Conservation (phyloP, 2,329 filamentous ascomycete species). For the Claviceps digitariae region DNA sequence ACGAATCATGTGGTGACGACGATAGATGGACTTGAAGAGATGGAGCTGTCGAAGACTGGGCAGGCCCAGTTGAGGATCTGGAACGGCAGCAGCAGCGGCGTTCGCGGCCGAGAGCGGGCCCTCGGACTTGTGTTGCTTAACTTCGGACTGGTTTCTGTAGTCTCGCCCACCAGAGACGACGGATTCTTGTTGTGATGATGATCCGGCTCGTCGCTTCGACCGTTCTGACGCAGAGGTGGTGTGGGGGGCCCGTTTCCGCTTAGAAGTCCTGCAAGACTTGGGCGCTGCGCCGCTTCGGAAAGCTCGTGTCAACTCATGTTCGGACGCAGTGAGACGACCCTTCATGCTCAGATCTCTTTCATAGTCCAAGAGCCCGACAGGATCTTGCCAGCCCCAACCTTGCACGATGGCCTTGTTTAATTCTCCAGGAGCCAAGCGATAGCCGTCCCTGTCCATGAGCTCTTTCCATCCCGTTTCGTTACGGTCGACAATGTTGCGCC, state of each 20-base stretch:
- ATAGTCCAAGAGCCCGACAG: slow-evolving; percentile 56
- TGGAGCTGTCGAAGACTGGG: slow-evolving; percentile 71
- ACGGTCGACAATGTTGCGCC: slow-evolving; percentile 79
- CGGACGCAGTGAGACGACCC: slow-evolving; percentile 36
- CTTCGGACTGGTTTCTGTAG: slow-evolving; percentile 25
- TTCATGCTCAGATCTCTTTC: slow-evolving; percentile 66
- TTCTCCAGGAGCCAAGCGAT: slow-evolving; percentile 64
- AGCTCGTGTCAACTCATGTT: slow-evolving; percentile 34
- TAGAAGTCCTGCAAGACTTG: slow-evolving; percentile 33
- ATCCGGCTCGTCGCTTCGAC: slow-evolving; percentile 40
- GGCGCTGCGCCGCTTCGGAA: slow-evolving; percentile 28
- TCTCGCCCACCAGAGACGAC: slow-evolving; percentile 24
- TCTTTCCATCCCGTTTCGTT: slow-evolving; percentile 96
- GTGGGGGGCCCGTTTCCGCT: slow-evolving; percentile 41
- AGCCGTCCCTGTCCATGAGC: slow-evolving; percentile 74
- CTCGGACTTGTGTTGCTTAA: slow-evolving; percentile 48
- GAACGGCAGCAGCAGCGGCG: slow-evolving; percentile 69
- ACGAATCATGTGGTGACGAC: slow-evolving; percentile 79
- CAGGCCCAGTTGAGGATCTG: slow-evolving; percentile 68
- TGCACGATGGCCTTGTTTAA: slow-evolving; percentile 74
- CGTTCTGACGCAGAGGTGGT: slow-evolving; percentile 32
- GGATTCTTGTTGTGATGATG: slow-evolving; percentile 26
- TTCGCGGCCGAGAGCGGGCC: slow-evolving; percentile 79
- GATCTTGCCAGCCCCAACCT: slow-evolving; percentile 97
- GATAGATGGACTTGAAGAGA: slow-evolving; percentile 92